Base-by-base conservation (phyloP, 306 rosid genomes). In the Clitoria ternatea region DNA sequence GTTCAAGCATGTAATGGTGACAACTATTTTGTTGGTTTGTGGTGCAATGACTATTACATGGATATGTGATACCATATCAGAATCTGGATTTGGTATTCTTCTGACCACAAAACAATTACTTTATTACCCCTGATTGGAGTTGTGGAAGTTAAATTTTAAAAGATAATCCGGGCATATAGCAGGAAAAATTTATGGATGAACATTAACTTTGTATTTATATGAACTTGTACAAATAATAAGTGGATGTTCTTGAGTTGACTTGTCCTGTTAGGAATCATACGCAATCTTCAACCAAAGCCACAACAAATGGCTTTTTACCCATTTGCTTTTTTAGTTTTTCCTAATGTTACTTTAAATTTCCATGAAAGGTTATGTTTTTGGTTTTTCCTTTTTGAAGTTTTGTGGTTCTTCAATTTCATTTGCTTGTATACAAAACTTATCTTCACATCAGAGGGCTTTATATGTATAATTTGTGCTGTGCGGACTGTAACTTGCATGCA, bases 41-140 rank as follows among this genome's bases (percentile, higher is more conserved):
- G 99, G 99, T 72, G 97, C 99, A 8, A 94, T 91, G 99, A 89
- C 92, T 74, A 87, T 82, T 67, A 84, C 90, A 4, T 94, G 97
- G 96, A 91, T 94, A 42, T 91, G 97, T 84, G 99, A 94, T 74
- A 91, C 96, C 61, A 94, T 94, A 77, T 48, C 99, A 74, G 97
- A 94, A 83, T 87, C 99, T 80, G 97, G 99, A 78, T 89, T 94
- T 75, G 99, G 99, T 94, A 87, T 4, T 53, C 24, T 61, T 59
- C 79, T 73, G 75, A 55, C 65, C 47, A 9, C 60, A 29, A 40
- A 55, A 29, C 77, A 61, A 42, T 54, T 64, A 72, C 75, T 72
- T 40, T 36, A 44, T 60, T 48, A 18, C 66, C 4, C 56, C 49
- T 61, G 37, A 61, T 65, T 66, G 45, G 61, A 60, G 61, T 60